Percentiles rank a stretch among this genome's conserved stretches.
Conservation (phyloP, 176 grass and related monocot genomes). For the Alloteropsis semialata region DNA sequence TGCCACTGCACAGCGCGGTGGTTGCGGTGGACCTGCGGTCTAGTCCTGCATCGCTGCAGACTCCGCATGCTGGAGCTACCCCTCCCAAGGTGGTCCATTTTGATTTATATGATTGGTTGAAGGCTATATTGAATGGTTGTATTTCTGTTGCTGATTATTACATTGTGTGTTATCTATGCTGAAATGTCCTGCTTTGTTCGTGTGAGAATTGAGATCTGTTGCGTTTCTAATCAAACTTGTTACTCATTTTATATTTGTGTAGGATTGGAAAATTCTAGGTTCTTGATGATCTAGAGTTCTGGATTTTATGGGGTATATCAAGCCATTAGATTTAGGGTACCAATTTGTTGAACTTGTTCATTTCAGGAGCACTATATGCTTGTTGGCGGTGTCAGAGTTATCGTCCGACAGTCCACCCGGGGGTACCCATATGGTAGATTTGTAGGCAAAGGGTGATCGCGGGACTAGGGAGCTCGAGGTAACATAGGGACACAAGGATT, state of each 20-base stretch:
- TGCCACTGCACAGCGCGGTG: too few species aligned
- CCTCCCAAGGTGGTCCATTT: slow-evolving; percentile 15
- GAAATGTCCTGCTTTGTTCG: not conserved
- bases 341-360: not conserved
- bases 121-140: not conserved
- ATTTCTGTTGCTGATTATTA: not conserved
- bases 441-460: too few species aligned
- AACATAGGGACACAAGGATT: too few species aligned
- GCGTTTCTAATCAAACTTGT: not conserved
- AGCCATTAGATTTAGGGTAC: not conserved
- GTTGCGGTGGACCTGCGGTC: too few species aligned
- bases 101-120: not conserved
- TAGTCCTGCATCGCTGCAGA: too few species aligned
- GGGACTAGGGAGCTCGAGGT: too few species aligned
- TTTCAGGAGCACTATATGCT: not conserved
- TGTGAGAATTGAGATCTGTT: not conserved
- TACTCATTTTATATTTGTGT: not conserved
- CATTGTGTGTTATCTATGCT: not conserved
- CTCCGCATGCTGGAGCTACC: not conserved
- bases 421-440: too few species aligned
- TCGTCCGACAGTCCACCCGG: too few species aligned
- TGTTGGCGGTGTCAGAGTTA: too few species aligned
- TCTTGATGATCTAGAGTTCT: too few species aligned
- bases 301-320: too few species aligned
- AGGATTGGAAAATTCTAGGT: not conserved